Conservation (phyloP, 75 land plant species). For the Larix kaempferi region DNA sequence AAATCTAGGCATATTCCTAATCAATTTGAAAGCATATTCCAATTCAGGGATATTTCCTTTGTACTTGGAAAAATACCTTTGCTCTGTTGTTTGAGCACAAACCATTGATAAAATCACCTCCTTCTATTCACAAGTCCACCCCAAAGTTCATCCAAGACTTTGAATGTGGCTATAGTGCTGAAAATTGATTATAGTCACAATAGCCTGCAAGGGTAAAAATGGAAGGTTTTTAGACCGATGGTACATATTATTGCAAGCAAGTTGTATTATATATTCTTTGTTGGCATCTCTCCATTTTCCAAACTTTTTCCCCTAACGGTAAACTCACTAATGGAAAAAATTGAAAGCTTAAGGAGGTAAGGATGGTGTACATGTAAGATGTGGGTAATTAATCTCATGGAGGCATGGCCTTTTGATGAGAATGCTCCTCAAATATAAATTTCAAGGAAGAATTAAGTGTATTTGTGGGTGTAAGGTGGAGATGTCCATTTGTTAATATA, state of each 20-base stretch:
- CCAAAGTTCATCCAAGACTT: constrained; percentile 55
- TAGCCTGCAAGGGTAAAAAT: constrained; percentile 30
- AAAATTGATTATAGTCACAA: constrained; percentile 58
- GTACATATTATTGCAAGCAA: background rate
- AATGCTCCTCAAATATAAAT: background rate
- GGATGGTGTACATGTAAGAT: background rate
- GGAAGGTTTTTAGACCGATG: background rate
- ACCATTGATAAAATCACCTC: constrained; percentile 64
- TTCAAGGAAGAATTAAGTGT: background rate
- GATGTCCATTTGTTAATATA: no score
- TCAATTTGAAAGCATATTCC: no score
- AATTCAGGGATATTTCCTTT: constrained; percentile 36
- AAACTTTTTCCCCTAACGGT: no score
- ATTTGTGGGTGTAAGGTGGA: no score
- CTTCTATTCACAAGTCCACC: constrained; percentile 63
- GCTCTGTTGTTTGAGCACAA: constrained; percentile 51
- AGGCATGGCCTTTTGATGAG: background rate
- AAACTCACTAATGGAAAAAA: no score
- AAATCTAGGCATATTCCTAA: no score
- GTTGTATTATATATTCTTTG: background rate
- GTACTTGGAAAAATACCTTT: constrained; percentile 54
- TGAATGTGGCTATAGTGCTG: constrained; percentile 62
- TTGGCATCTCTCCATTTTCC: background rate
- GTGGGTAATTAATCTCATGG: background rate
- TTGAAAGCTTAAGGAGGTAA: background rate